Percentiles rank a stretch among this genome's conserved stretches.
These are phyloP conservation scores for Tuber aestivum DNA, from an alignment of 495 filamentous ascomycete genomes.

Conservation along the genomic window DNA sequence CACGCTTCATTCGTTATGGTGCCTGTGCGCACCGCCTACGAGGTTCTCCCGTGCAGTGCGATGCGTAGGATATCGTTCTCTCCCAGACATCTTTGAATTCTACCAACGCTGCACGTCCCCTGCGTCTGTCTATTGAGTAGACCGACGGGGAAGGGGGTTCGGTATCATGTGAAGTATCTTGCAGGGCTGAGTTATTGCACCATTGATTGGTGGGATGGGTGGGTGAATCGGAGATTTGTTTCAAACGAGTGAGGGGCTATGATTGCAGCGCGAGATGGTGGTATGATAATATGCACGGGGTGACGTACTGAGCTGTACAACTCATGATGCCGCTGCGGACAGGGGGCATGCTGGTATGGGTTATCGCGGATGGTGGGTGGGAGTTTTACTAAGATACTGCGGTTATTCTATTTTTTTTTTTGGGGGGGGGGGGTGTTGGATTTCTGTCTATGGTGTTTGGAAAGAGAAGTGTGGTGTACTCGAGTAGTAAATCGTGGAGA, in stretches of 20 bases:
- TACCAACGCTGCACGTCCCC: no score
- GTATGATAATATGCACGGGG: not conserved
- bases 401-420: not conserved
- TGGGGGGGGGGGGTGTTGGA: not conserved
- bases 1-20: no score
- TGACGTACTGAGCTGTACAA: not conserved
- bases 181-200: no score
- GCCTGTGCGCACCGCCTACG: no score
- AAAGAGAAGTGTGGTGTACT: not conserved
- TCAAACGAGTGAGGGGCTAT: not conserved
- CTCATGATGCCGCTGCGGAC: not conserved
- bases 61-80: no score
- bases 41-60: no score
- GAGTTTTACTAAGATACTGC: not conserved
- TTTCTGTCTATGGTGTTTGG: not conserved
- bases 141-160: no score
- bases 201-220: no score
- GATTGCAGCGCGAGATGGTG: not conserved
- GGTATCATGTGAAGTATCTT: no score
- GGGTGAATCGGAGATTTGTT: not conserved
- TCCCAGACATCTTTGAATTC: no score
- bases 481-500: not conserved
- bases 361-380: not conserved
- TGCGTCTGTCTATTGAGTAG: no score
- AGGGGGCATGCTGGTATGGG: not conserved